Evolutionary conservation across 2,329 filamentous ascomycete genomes (phyloP).

Genomic region (Trichophyton schoenleinii): DNA sequence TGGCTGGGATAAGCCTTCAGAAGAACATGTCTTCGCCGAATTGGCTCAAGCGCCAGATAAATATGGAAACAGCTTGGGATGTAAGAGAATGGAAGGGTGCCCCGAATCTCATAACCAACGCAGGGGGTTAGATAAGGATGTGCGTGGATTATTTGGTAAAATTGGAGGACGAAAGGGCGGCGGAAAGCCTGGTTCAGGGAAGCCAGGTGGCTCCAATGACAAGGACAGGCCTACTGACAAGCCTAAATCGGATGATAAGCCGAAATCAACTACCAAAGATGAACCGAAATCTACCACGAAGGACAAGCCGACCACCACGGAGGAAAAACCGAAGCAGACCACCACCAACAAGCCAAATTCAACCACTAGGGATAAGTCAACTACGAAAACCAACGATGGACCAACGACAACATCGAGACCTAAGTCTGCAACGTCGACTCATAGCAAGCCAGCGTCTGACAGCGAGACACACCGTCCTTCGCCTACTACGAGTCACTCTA

Average conservation of each 20-base stretch:
- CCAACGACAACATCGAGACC: background rate
- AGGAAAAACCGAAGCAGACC: background rate
- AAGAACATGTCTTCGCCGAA: background rate
- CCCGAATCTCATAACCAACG: background rate
- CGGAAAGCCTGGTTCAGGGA: background rate
- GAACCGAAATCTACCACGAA: background rate
- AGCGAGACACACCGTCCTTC: background rate
- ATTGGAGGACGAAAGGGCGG: background rate
- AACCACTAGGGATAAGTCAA: background rate
- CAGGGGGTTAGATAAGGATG: no score
- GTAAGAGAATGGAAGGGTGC: background rate
- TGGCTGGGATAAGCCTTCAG: background rate
- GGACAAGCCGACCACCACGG: background rate
- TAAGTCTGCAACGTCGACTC: background rate
- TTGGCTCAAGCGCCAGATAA: background rate
- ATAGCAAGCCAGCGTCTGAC: background rate
- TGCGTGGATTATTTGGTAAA: background rate
- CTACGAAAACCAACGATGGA: background rate
- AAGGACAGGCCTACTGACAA: background rate
- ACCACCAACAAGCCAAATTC: background rate
- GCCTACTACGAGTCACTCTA: background rate
- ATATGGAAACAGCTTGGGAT: background rate
- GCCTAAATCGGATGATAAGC: background rate
- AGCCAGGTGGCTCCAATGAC: background rate
- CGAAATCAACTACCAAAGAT: background rate